A percentile compares a stretch with the other conserved stretches of the same genome.
Conservation (phyloP, 2,329 filamentous ascomycete species). For the Aspergillus ochraceoroseus region DNA sequence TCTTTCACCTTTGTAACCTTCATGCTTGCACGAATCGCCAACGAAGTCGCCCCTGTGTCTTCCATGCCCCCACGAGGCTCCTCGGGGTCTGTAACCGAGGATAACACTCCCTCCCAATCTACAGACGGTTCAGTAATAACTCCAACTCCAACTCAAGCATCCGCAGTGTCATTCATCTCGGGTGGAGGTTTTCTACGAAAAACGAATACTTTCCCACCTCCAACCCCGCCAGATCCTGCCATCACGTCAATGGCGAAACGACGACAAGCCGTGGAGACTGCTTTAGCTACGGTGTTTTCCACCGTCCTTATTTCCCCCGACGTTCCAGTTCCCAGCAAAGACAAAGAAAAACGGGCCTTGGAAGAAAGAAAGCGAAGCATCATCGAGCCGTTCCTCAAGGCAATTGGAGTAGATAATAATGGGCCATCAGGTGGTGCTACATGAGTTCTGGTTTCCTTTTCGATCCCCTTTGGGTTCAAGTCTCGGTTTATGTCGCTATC, state of each 20-base stretch:
- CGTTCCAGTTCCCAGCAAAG: slow-evolving; percentile 39
- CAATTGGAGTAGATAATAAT: slow-evolving; percentile 33
- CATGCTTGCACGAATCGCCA: slow-evolving; percentile 60
- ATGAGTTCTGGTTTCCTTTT: slow-evolving; percentile 4
- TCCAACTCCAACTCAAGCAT: slow-evolving; percentile 20
- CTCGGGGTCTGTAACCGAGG: slow-evolving; percentile 1
- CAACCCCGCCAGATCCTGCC: slow-evolving; percentile 25
- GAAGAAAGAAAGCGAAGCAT: slow-evolving; percentile 63
- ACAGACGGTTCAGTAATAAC: slow-evolving; percentile 11
- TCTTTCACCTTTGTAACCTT: slow-evolving; percentile 82
- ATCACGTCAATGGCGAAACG: slow-evolving; percentile 38
- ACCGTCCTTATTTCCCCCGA: slow-evolving; percentile 55
- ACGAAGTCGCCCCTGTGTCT: slow-evolving; percentile 49
- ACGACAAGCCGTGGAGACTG: slow-evolving; percentile 56
- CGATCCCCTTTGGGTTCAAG: no score
- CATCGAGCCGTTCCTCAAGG: slow-evolving; percentile 64
- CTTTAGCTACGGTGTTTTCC: slow-evolving; percentile 62
- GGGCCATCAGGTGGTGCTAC: slow-evolving; percentile 31
- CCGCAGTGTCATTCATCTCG: slow-evolving; percentile 29
- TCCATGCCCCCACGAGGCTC: slow-evolving; percentile 18
- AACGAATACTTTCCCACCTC: slow-evolving; percentile 21
- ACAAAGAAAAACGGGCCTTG: slow-evolving; percentile 56
- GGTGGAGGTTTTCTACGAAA: slow-evolving; percentile 31
- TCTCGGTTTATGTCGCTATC: no score
- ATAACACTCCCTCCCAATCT: slow-evolving; percentile 8